These are phyloP conservation scores for Plasmodium vinckei DNA, from an alignment of 169 alveolate genomes.

Conservation along the genomic window DNA sequence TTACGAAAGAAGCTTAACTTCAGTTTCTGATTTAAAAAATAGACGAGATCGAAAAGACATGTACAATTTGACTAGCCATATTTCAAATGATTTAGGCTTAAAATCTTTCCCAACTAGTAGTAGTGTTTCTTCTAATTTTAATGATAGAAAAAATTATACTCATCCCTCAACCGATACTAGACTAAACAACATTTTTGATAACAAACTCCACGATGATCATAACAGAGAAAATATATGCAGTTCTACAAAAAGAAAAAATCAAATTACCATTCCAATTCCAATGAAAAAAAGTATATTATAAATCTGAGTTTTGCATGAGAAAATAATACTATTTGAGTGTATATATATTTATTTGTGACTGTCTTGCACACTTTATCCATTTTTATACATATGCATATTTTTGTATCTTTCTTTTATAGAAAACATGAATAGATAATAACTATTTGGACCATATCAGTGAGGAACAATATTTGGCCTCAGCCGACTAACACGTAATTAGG, in stretches of 20 bases:
- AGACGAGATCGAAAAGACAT: background rate
- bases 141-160: conserved; percentile 4
- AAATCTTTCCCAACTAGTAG: background rate
- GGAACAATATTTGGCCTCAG: too few species aligned
- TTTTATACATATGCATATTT: background rate
- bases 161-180: background rate
- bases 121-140: background rate
- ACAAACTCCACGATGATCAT: conserved; percentile 5
- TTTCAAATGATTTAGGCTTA: conserved; percentile 8
- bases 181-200: background rate
- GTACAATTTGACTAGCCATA: background rate
- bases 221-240: background rate
- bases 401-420: background rate
- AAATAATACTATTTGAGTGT: background rate
- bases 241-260: conserved; percentile 55
- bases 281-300: conserved; percentile 62
- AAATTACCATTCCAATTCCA: conserved; percentile 56
- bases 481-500: too few species aligned
- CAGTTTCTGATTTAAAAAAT: conserved; percentile 1
- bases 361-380: too few species aligned
- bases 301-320: background rate
- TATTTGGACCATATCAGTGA: too few species aligned
- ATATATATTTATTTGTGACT: too few species aligned
- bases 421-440: too few species aligned
- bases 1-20: conserved; percentile 23